Conservation (phyloP, 192 early-diverging fungal species). For the Coemansia aciculifera region DNA sequence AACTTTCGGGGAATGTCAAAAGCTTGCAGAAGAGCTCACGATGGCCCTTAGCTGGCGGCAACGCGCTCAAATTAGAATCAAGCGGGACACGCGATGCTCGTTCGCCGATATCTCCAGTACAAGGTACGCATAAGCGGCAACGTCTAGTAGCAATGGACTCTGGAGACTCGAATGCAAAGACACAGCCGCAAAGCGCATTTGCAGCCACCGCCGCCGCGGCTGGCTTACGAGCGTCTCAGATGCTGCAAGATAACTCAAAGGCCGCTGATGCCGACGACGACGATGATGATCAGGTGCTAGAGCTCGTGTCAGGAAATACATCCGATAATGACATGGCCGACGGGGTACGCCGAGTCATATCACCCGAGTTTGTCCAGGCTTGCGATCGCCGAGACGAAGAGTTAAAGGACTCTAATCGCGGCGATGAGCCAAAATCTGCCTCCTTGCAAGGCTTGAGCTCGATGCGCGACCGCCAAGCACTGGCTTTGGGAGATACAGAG, state of each 20-base stretch:
- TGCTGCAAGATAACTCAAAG: not conserved
- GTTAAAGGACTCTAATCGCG: not conserved
- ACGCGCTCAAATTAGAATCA: not conserved
- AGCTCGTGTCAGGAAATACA: not conserved
- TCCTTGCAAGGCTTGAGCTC: not conserved
- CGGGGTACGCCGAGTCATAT: not conserved
- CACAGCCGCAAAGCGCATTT: not conserved
- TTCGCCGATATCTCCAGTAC: not conserved
- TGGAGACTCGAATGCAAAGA: not conserved
- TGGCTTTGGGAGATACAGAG: not conserved
- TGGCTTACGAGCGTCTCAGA: not conserved
- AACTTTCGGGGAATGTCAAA: not conserved
- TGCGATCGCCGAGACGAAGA: not conserved
- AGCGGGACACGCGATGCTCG: not conserved
- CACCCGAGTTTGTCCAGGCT: not conserved
- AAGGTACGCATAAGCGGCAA: not conserved
- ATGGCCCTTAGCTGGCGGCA: not conserved
- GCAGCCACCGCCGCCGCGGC: not conserved
- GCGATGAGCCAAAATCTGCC: not conserved
- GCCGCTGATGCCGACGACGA: not conserved
- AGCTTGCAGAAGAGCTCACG: not conserved
- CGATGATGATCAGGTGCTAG: not conserved
- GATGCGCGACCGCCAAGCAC: not conserved
- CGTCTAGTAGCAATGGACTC: not conserved
- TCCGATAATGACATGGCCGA: not conserved